Evolutionary conservation across 148 eudicot genomes (phyloP), one percentile per base, ranked within the genome.

Genomic region (Polygonum maritimum): DNA sequence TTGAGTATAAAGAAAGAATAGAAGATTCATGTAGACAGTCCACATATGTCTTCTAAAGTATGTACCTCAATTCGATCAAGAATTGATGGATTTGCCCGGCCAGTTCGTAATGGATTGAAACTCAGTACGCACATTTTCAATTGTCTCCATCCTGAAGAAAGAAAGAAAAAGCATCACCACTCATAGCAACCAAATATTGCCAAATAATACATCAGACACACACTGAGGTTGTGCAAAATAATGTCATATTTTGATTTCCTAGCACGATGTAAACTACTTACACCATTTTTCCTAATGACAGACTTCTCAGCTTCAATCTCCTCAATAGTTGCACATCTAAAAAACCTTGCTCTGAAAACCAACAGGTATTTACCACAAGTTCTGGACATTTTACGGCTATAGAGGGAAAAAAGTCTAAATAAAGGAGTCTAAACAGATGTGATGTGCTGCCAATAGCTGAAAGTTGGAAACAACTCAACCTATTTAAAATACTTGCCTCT

Each of bases 61-160:
- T 75, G 51, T 85, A 92, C 98, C 96, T 92, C 90, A 77, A 94
- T 74, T 52, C 96, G 87, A 81, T 94, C 98, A 78, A 94, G 80
- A 86, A 94, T 89, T 52, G 94, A 81, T 73, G 98, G 97, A 73
- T 76, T 92, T 70, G 98, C 86, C 79, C 98, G 82, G 73, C 87
- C 94, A 1, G 98, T 92, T 78, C 96, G 88, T 70, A 94, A 88
- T 39, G 98, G 90, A 82, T 78, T 87, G 80, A 92, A 94, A 82
- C 86, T 90, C n/a, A 77, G 94, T 55, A 48, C 87, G 84, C 36
- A 89, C 51, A 72, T 81, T 89, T 72, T 92, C 98, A 78, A 94
- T 83, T 63, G 97, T 84, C 94, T 90, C 98, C 98, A 94, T 94
- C 87, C 87, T 94, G 72, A 8, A 76, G 38, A 60, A 75, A 33